phyloP scores from a whole-genome alignment of 306 rosid genomes.

The Begonia loranthoides region DNA sequence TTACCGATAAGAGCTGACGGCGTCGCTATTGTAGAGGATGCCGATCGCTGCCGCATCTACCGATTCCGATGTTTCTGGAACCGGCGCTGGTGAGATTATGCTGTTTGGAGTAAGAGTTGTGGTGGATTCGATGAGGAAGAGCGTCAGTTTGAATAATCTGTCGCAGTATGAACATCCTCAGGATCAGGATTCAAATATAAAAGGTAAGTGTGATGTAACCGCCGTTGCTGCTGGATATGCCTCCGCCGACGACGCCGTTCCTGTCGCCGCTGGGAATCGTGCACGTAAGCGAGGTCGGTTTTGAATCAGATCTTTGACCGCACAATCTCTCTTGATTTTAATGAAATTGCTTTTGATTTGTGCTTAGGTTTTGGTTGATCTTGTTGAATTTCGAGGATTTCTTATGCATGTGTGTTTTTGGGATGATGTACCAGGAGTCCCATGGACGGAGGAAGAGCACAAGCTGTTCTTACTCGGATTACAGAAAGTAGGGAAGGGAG shows the following conservation, averaged over 20 bases:
- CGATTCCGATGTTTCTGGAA: slow-evolving; percentile 20
- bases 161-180: slow-evolving; percentile 79
- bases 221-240: slow-evolving; percentile 41
- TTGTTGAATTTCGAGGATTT: too few species aligned
- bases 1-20: neutral
- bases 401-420: slow-evolving; percentile 1
- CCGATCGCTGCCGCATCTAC: slow-evolving; percentile 7
- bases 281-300: slow-evolving; percentile 89
- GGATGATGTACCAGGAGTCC: slow-evolving; percentile 56
- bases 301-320: slow-evolving; percentile 11
- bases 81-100: slow-evolving; percentile 57
- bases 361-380: neutral
- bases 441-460: slow-evolving; percentile 99
- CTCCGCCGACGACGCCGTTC: slow-evolving; percentile 78
- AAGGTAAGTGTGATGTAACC: slow-evolving; percentile 8
- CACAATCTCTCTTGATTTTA: neutral
- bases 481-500: slow-evolving; percentile 95
- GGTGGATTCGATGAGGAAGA: slow-evolving; percentile 94
- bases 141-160: slow-evolving; percentile 88
- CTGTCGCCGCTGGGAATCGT: slow-evolving; percentile 47
- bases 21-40: slow-evolving; percentile 17
- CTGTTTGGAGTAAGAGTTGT: slow-evolving; percentile 86
- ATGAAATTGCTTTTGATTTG: neutral
- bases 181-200: slow-evolving; percentile 6
- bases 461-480: slow-evolving; percentile 81